A percentile compares a stretch with the other conserved stretches of the same genome.
Conservation (phyloP, 768 basidiomycete genomes). For the Megacollybia marginata region DNA sequence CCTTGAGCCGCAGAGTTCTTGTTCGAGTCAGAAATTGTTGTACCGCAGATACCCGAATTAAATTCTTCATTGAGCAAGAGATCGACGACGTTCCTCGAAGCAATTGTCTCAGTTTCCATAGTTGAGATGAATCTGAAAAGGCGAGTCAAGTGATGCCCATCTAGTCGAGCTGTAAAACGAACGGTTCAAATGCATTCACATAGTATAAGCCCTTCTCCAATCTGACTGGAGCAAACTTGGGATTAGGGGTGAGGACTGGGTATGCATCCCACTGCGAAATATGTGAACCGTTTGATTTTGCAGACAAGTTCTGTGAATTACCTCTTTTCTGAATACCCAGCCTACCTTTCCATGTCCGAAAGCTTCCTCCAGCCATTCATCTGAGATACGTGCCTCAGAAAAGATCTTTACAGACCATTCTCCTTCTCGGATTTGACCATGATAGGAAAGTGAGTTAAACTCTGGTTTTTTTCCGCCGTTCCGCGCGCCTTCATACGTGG, state of each 20-base stretch:
- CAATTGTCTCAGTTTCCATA: conserved; percentile 90
- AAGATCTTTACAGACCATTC: conserved; percentile 87
- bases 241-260: conserved; percentile 62
- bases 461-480: conserved; percentile 56
- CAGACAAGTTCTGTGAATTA: conserved; percentile 13
- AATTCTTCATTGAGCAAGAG: conserved; percentile 70
- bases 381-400: conserved; percentile 53
- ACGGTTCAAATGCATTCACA: conserved; percentile 89
- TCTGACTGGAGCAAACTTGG: conserved; percentile 68
- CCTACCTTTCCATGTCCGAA: conserved; percentile 57
- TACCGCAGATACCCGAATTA: conserved; percentile 60
- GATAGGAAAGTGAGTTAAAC: conserved; percentile 86
- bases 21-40: conserved; percentile 22
- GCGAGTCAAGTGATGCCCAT: too few relatives aligned
- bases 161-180: conserved; percentile 4
- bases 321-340: conserved; percentile 82
- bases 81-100: conserved; percentile 79
- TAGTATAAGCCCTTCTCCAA: conserved; percentile 81
- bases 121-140: conserved; percentile 67
- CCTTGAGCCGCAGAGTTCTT: background rate
- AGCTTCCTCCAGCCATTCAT: conserved; percentile 61
- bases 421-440: conserved; percentile 45
- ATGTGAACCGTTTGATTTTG: background rate
- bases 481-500: conserved; percentile 56
- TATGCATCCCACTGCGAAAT: conserved; percentile 71